phyloP scores from a whole-genome alignment of 2,329 filamentous ascomycete species.

The Colletotrichum sp. region DNA sequence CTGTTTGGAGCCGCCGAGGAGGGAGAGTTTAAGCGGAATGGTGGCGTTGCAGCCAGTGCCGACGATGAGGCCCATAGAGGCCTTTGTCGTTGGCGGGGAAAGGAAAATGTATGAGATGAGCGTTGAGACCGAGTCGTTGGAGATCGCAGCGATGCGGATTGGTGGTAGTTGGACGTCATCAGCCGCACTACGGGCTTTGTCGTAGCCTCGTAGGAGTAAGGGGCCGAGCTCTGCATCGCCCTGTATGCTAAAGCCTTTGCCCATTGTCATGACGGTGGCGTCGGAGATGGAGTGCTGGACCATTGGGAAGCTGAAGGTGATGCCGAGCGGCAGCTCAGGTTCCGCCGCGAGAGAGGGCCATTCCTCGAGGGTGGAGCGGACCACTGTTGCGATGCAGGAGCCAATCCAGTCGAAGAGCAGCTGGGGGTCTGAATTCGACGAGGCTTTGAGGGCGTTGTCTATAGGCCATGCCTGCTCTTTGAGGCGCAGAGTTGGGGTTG shows the following conservation, averaged over 20 bases:
- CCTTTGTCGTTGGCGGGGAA: slow-evolving; percentile 64
- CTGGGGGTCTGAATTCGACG: slow-evolving; percentile 63
- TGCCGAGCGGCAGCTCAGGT: slow-evolving; percentile 65
- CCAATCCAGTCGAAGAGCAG: slow-evolving; percentile 85
- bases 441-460: slow-evolving; percentile 72
- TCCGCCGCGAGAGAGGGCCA: slow-evolving; percentile 42
- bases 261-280: slow-evolving; percentile 71
- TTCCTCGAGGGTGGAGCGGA: slow-evolving; percentile 58
- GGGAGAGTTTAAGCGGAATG: slow-evolving; percentile 69
- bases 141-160: slow-evolving; percentile 76
- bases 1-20: slow-evolving; percentile 68
- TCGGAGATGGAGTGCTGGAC: slow-evolving; percentile 66
- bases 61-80: slow-evolving; percentile 81
- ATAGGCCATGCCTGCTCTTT: slow-evolving; percentile 79
- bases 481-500: slow-evolving; percentile 56
- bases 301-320: slow-evolving; percentile 77
- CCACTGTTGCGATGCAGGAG: slow-evolving; percentile 75
- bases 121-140: slow-evolving; percentile 83
- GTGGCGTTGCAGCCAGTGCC: slow-evolving; percentile 85
- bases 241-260: slow-evolving; percentile 71
- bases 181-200: slow-evolving; percentile 43
- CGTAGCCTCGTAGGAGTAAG: slow-evolving; percentile 64
- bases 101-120: slow-evolving; percentile 79
- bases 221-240: slow-evolving; percentile 65
- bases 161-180: slow-evolving; percentile 54